Evolutionary conservation across 805 yeast species (phyloP).

Genomic region (Pichia exigua): DNA sequence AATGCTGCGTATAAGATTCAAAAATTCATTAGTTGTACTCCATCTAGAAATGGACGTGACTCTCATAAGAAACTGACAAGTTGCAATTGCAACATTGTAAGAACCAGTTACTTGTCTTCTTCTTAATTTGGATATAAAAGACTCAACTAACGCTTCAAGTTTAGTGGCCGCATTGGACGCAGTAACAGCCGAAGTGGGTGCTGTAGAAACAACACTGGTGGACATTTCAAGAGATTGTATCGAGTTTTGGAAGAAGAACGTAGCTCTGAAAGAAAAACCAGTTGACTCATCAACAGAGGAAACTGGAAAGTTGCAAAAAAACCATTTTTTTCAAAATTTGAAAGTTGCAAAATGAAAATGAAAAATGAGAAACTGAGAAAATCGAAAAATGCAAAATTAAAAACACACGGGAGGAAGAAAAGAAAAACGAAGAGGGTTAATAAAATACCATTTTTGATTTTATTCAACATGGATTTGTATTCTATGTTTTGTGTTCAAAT

Average conservation of each 20-base stretch:
- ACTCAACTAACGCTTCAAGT: slow-evolving; percentile 25
- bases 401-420: no score
- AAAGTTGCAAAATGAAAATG: not conserved
- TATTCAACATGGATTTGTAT: no score
- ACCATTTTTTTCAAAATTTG: no score
- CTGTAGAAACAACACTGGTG: not conserved
- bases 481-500: no score
- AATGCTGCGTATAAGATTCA: slow-evolving; percentile 60
- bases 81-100: slow-evolving; percentile 72
- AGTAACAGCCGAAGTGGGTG: slow-evolving; percentile 7
- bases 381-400: no score
- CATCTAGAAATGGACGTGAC: slow-evolving; percentile 87
- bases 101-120: slow-evolving; percentile 82
- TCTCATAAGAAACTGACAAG: slow-evolving; percentile 80
- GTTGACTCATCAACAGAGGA: not conserved
- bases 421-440: not conserved
- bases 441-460: no score
- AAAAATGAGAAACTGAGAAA: not conserved
- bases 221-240: not conserved
- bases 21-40: slow-evolving; percentile 68
- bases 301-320: not conserved
- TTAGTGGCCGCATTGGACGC: slow-evolving; percentile 22
- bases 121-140: slow-evolving; percentile 46
- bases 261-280: not conserved
- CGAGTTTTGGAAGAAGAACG: not conserved